Percentiles rank a stretch among this genome's conserved stretches.
phyloP scores from a whole-genome alignment of 1,139 yeast genomes.

The Taphrina deformans region DNA sequence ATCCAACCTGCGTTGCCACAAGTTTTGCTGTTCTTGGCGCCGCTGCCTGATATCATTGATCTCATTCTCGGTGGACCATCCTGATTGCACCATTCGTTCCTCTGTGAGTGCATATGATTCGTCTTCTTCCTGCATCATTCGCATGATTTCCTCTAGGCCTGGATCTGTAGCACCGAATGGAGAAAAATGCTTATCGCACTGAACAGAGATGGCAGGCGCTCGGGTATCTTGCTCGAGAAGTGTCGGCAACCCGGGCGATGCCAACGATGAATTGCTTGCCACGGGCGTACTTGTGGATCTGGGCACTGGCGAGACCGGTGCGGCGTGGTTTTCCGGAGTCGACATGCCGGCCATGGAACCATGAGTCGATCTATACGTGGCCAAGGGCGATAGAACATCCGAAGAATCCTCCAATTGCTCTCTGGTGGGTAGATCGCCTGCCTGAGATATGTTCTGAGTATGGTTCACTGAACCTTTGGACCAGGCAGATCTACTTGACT shows the following conservation, averaged over 20 bases:
- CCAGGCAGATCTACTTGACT: conserved; percentile 13
- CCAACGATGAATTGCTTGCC: neutral
- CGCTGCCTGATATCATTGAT: conserved; percentile 23
- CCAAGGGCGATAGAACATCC: conserved; percentile 15
- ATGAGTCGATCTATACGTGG: conserved; percentile 11
- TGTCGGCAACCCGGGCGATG: conserved; percentile 1
- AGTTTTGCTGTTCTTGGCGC: conserved; percentile 27
- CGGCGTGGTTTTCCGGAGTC: neutral
- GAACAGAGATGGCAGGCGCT: conserved; percentile 2
- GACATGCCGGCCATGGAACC: neutral
- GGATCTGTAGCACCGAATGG: neutral
- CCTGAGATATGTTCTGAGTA: neutral
- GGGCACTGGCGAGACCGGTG: neutral
- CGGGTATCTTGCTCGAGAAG: neutral
- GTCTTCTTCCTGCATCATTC: conserved; percentile 33
- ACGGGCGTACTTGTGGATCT: neutral
- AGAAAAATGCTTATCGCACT: neutral
- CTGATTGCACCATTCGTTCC: conserved; percentile 30
- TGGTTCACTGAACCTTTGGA: neutral
- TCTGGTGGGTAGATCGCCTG: neutral
- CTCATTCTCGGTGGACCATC: conserved; percentile 34
- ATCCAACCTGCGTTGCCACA: conserved; percentile 52
- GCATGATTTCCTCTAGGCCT: conserved; percentile 30
- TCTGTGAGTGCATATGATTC: conserved; percentile 34
- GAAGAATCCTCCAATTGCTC: conserved; percentile 3